Percentiles rank a stretch among this genome's conserved stretches.
Conservation (phyloP, 2,329 filamentous ascomycete genomes). For the Sporothrix luriei region DNA sequence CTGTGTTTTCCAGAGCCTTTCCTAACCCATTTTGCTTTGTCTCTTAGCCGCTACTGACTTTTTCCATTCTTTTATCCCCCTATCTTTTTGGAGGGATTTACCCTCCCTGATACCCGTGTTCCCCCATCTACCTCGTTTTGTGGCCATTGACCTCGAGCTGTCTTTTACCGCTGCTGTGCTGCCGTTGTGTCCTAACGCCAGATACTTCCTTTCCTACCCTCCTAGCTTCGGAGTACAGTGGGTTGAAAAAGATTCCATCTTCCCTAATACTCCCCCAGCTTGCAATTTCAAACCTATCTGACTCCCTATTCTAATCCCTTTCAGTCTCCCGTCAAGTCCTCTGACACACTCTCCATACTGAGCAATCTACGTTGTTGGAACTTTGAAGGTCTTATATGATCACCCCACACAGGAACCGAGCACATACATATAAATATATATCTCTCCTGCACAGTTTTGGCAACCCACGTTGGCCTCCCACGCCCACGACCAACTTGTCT, state of each 20-base stretch:
- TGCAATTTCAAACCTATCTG: neutral
- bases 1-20: neutral
- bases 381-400: slow-evolving; percentile 7
- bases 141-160: neutral
- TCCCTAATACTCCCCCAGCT: slow-evolving; percentile 16
- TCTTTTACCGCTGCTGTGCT: slow-evolving; percentile 23
- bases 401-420: slow-evolving; percentile 30
- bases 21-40: neutral
- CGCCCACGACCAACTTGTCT: slow-evolving; percentile 27
- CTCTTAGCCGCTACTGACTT: neutral
- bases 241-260: slow-evolving; percentile 33
- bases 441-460: slow-evolving; percentile 20
- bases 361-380: neutral
- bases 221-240: neutral
- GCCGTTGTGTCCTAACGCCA: neutral
- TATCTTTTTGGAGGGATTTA: neutral
- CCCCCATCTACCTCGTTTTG: slow-evolving; percentile 1
- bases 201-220: neutral
- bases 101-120: slow-evolving; percentile 7
- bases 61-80: neutral
- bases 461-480: slow-evolving; percentile 30
- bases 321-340: neutral
- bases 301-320: neutral
- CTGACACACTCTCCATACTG: neutral
- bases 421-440: slow-evolving; percentile 28